phyloP scores from a whole-genome alignment of 2,329 filamentous ascomycete species.

The Phoma herbarum region DNA sequence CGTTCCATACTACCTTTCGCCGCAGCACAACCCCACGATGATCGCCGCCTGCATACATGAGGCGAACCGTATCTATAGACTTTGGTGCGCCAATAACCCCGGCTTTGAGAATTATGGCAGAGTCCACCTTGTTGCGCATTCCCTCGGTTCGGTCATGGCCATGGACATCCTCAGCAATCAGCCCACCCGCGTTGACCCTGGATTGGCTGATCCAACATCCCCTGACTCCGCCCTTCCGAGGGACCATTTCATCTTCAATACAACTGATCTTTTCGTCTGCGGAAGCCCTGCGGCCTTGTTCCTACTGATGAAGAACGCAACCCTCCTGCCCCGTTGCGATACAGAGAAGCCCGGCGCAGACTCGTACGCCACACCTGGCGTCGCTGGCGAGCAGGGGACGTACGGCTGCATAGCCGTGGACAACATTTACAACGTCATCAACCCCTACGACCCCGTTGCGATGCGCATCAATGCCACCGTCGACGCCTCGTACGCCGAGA shows the following conservation, averaged over 20 bases:
- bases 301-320: conserved; percentile 78
- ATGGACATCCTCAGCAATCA: conserved; percentile 90
- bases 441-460: conserved; percentile 80
- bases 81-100: conserved; percentile 95
- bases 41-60: conserved; percentile 86
- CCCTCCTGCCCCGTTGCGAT: conserved; percentile 78
- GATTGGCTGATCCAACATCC: conserved; percentile 45
- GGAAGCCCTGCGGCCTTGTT: conserved; percentile 95
- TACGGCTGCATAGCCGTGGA: conserved; percentile 94
- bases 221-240: conserved; percentile 59
- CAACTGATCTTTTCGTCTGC: conserved; percentile 85
- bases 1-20: conserved; percentile 96
- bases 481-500: conserved; percentile 79
- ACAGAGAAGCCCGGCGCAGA: conserved; percentile 79
- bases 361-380: conserved; percentile 58
- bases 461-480: conserved; percentile 92
- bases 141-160: conserved; percentile 92
- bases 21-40: conserved; percentile 91
- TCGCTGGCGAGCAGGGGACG: conserved; percentile 79
- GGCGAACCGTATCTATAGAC: conserved; percentile 91
- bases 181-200: conserved; percentile 72
- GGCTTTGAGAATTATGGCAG: conserved; percentile 81
- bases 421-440: conserved; percentile 95
- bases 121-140: conserved; percentile 93
- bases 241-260: conserved; percentile 85